A percentile compares a stretch with the other conserved stretches of the same genome.
These are phyloP conservation scores for Tylopilus vinaceipallidus DNA, from an alignment of 768 basidiomycete genomes.

Conservation along the genomic window DNA sequence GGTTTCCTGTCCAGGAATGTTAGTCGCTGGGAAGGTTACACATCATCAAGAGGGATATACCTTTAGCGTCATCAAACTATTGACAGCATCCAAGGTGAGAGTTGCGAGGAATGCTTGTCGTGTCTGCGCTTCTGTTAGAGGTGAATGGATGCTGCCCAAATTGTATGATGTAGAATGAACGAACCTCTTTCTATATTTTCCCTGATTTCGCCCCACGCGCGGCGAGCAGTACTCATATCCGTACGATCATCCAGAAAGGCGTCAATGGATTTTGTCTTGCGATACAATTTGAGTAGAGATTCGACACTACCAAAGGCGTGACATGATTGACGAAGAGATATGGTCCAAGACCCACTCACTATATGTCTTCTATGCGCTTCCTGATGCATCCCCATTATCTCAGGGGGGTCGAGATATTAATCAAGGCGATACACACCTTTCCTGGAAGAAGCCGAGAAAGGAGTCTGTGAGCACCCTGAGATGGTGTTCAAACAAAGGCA, in stretches of 20 bases:
- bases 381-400: conserved; percentile 39
- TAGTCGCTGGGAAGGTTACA: not conserved
- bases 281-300: conserved; percentile 68
- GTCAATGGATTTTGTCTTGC: conserved; percentile 70
- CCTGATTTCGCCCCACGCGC: conserved; percentile 80
- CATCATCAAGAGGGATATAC: conserved; percentile 34
- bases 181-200: conserved; percentile 83
- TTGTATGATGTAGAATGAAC: conserved; percentile 13
- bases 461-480: conserved; percentile 66
- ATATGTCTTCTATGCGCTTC: conserved; percentile 80
- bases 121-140: conserved; percentile 68
- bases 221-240: conserved; percentile 60
- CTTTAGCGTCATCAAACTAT: conserved; percentile 63
- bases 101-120: conserved; percentile 76
- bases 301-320: conserved; percentile 54
- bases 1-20: conserved; percentile 55
- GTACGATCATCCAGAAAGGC: conserved; percentile 67
- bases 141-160: conserved; percentile 1
- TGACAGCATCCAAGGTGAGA: conserved; percentile 70
- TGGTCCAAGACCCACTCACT: conserved; percentile 46
- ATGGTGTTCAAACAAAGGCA: conserved; percentile 71
- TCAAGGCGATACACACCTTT: conserved; percentile 53
- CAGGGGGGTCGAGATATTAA: conserved; percentile 13
- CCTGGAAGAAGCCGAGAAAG: conserved; percentile 82
- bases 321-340: not conserved